Evolutionary conservation across 768 basidiomycete species (phyloP), one percentile per base, ranked within the genome.

Genomic region (Vishniacozyma victoriae): DNA sequence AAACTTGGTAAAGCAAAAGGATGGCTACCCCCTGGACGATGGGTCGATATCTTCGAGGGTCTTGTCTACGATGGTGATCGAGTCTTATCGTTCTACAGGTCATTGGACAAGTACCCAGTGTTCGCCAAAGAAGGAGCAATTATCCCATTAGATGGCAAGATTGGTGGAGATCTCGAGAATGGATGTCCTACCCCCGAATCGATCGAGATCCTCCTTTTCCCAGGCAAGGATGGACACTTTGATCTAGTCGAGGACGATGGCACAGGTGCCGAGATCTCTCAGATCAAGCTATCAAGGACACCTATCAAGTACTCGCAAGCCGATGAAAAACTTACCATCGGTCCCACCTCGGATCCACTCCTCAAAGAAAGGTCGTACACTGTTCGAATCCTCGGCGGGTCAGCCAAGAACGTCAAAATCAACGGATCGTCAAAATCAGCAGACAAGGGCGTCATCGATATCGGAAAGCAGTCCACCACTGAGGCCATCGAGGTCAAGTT

Each of bases 61-160:
- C 36, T 46, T 16, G 57, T 62, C 6, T 62, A 62, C 40, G 57
- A 59, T 23, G 57, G 57, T 4, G 57, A 59, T 31, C 29, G 60
- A 20, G 36, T 48, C n/a, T 12, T 50, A 15, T 29, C 39, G 0
- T 41, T 62, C 13, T 50, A 62, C 35, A 46, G 60, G 2, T 13
- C 40, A 2, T 26, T 59, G 11, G 44, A 59, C 15, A 4, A 46
- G 5, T 36, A 53, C 18, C 60, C 60, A 4, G 54, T 56, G 12
- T 40, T 62, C 13, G 57, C 51, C 24, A 38, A 41, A 13, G 37
- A 55, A 24, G 60, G 60, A 4, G 38, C 50, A 0, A 62, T 62
- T 31, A 46, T 62, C 37, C 54, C 54, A 1, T 40, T 56, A 1
- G 60, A 62, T 31, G 53, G 36, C 11, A 35, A 16, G 1, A 37